These are phyloP conservation scores for Leccinum angustisporum DNA, from an alignment of 1,284 basidiomycete species.

Conservation along the genomic window DNA sequence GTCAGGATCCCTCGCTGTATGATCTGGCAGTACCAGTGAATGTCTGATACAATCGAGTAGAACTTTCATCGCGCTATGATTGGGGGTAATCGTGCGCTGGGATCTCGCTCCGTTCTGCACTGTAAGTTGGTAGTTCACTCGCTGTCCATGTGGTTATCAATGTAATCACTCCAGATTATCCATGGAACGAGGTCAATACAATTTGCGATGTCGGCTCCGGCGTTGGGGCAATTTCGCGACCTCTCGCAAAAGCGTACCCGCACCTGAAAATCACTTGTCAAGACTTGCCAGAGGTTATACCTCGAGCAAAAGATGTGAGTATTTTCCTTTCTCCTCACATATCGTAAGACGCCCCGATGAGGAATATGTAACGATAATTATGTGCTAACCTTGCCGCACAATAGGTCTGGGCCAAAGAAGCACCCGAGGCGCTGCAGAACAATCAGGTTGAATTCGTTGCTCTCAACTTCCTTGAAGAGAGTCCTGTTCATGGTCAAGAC, in stretches of 20 bases:
- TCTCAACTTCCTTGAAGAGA: slow-evolving; percentile 45
- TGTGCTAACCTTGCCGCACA: slow-evolving; percentile 1
- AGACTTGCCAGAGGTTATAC: slow-evolving; percentile 42
- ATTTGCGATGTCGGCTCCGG: slow-evolving; percentile 53
- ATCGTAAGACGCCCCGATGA: neutral
- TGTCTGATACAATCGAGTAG: slow-evolving; percentile 12
- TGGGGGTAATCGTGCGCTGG: slow-evolving; percentile 20
- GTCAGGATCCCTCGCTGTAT: slow-evolving; percentile 5
- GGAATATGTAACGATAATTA: neutral
- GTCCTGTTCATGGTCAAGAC: slow-evolving; percentile 41
- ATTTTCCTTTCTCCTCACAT: neutral
- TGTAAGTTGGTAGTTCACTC: slow-evolving; percentile 15
- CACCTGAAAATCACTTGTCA: slow-evolving; percentile 45
- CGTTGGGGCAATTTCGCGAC: slow-evolving; percentile 42
- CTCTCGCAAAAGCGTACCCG: slow-evolving; percentile 41
- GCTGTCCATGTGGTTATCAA: neutral
- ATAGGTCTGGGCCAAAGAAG: slow-evolving; percentile 38
- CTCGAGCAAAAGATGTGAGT: slow-evolving; percentile 33
- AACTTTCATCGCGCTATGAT: slow-evolving; percentile 26
- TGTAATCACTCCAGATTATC: slow-evolving; percentile 31
- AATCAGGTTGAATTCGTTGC: slow-evolving; percentile 39
- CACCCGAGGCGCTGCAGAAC: slow-evolving; percentile 35
- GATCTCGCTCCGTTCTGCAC: slow-evolving; percentile 24
- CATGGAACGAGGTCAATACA: slow-evolving; percentile 43
- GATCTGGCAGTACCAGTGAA: neutral